Evolutionary conservation across 2,329 filamentous ascomycete species (phyloP), one percentile per base, ranked within the genome.

Genomic region (Penicillium sp.): DNA sequence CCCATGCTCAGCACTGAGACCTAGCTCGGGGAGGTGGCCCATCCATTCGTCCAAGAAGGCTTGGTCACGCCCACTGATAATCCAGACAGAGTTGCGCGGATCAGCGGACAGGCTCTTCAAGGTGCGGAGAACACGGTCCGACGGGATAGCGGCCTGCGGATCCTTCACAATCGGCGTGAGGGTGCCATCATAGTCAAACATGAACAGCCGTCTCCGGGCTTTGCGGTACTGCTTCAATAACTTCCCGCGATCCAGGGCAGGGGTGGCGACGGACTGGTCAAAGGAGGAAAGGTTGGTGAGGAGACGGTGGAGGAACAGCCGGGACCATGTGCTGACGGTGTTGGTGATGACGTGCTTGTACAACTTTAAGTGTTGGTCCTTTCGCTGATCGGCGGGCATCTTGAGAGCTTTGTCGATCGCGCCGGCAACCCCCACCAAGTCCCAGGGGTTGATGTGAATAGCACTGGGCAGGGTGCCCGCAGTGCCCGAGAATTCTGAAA

Each of bases 171-270:
- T 98, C 0, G 93, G 92, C 3, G 95, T 98, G 57, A 99, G 84
- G 0, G 95, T 99, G 52, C 95, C 95, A 75, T 99, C 95, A 72
- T 99, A 99, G 79, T 99, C 95, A 74, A 98, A 97, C 91, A 99
- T 94, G 81, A 98, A 97, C 3, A 99, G 83, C 11, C 95, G 88
- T 78, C 91, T 92, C 64, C 85, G 85, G 3, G 92, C 88, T 42
- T 84, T 81, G 62, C 87, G 86, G 77, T 97, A 98, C 62, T 89
- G 88, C 57, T 84, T 80, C 40, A 96, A 81, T 66, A 97, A 78
- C 64, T 87, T 83, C 3, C 87, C 83, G 38, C 88, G 88, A 73
- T 98, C 93, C 22, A 98, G 85, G 1, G 89, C 84, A 0, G 94
- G 94, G 0, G 94, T 98, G 3, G 89, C 86, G 60, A 89, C 86